Base-by-base conservation (phyloP, 2,329 filamentous ascomycete genomes). In the Trichothecium roseum region DNA sequence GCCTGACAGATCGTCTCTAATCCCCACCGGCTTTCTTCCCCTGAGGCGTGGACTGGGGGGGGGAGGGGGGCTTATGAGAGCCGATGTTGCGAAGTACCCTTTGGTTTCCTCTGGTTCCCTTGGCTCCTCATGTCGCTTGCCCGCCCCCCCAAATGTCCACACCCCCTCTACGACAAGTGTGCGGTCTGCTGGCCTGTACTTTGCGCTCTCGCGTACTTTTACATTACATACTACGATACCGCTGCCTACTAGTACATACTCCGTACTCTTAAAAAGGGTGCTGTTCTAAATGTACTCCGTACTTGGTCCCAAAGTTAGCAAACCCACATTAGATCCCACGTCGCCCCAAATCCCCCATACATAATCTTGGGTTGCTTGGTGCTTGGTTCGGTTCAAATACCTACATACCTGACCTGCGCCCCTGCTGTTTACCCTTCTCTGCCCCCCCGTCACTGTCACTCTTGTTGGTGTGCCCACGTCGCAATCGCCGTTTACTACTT, bases 391-490 rank as follows among this genome's bases (percentile, higher is more conserved):
- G 44, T 37, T 48, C 47, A 48, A 48, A 46, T 48, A 48, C 40
- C 43, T 24, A 24, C 20, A 24, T 24, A 6, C 6, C 20, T 6
- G 6, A 24, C 20, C 20, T 44, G 34, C 37, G 37, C 46, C 44
- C 42, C 44, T 45, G 43, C 28, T 44, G 42, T 37, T 39, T 35
- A 22, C 35, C 36, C 14, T 8, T 27, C 36, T 38, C 34, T 37
- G 39, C 38, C 40, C 43, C 39, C 42, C 41, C 42, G 40, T 47
- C 43, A 39, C 43, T 45, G 45, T 34, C 31, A 47, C 45, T 39
- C 45, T 34, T 30, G 16, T 16, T 38, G 35, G 32, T 17, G 37
- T 30, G 37, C 24, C 35, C 32, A 29, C 28, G 20, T 18, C 33
- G 32, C 32, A 32, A 45, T 46, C 40, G 41, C 44, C 44, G 38